Conservation (phyloP, 768 basidiomycete genomes). For the Tulasnella calospora region DNA sequence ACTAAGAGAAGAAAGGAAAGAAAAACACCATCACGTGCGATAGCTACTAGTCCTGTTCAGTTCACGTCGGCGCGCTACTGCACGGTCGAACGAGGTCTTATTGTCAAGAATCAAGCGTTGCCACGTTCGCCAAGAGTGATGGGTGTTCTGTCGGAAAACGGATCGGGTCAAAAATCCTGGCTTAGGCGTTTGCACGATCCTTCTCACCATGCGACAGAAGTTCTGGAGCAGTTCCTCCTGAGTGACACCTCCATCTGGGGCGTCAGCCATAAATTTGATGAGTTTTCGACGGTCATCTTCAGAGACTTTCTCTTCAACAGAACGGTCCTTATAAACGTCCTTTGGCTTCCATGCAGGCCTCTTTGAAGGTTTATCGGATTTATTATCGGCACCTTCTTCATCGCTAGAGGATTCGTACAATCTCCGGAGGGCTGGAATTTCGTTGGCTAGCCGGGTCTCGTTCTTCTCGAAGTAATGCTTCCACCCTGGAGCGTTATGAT, state of each 20-base stretch:
- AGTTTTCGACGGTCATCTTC: constrained; percentile 16
- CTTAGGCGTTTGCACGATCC: background rate
- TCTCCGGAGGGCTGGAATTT: constrained; percentile 5
- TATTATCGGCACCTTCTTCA: background rate
- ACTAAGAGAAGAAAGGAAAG: background rate
- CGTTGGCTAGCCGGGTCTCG: background rate
- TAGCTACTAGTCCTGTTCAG: background rate
- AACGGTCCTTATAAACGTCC: background rate
- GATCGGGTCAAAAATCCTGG: background rate
- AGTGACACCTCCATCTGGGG: constrained; percentile 13
- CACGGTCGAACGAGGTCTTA: constrained; percentile 14
- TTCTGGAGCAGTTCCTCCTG: constrained; percentile 21
- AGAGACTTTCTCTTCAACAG: background rate
- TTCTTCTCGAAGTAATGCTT: constrained; percentile 19
- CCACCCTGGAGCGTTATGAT: constrained; percentile 18
- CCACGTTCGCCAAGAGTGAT: constrained; percentile 20
- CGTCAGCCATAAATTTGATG: constrained; percentile 24
- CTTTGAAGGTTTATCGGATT: background rate
- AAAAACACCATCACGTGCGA: background rate
- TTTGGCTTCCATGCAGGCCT: constrained; percentile 6
- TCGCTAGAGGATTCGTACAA: constrained; percentile 16
- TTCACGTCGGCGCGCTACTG: constrained; percentile 11
- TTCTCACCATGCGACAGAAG: constrained; percentile 9
- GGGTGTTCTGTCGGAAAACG: background rate
- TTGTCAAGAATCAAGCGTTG: constrained; percentile 20